These are phyloP conservation scores for Diplosphaera chodatii DNA, from an alignment of 139 green algal genomes.

Conservation along the genomic window DNA sequence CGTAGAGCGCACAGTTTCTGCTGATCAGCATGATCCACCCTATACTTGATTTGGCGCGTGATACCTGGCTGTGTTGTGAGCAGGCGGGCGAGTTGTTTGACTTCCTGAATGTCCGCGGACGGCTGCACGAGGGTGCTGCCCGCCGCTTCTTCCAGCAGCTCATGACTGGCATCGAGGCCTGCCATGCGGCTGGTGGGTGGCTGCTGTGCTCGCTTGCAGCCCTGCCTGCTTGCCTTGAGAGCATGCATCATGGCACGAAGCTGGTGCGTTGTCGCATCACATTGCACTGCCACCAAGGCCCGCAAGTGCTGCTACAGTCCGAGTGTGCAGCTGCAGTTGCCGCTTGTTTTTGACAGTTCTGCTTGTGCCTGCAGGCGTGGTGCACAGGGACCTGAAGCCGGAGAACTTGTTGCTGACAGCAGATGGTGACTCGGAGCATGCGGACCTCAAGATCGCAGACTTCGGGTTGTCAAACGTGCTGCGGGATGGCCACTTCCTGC, in stretches of 20 bases:
- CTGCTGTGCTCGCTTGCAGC: too few species aligned
- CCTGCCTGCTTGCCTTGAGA: too few species aligned
- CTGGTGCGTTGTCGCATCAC: too few species aligned
- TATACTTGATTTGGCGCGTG: too few species aligned
- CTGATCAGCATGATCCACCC: too few species aligned
- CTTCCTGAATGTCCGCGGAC: background rate
- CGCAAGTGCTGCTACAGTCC: too few species aligned
- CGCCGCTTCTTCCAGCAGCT: constrained; percentile 1
- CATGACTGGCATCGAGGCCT: background rate
- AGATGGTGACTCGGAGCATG: constrained; percentile 18
- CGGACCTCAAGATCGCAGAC: constrained; percentile 80
- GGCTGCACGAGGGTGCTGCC: background rate
- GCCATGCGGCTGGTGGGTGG: background rate
- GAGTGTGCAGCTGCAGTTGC: too few species aligned
- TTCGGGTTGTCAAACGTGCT: constrained; percentile 67
- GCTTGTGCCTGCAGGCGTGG: constrained; percentile 42
- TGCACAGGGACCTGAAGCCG: constrained; percentile 82
- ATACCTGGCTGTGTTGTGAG: too few species aligned
- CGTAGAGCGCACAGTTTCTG: too few species aligned
- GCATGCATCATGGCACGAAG: too few species aligned
- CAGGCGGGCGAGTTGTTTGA: background rate
- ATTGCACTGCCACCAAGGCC: too few species aligned
- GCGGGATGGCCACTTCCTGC: constrained; percentile 5
- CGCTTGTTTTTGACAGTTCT: too few species aligned
- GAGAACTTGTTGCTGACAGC: constrained; percentile 81